Evolutionary conservation across 169 alveolate genomes (phyloP), one percentile per base, ranked within the genome.

Genomic region (Cryptosporidium canis): DNA sequence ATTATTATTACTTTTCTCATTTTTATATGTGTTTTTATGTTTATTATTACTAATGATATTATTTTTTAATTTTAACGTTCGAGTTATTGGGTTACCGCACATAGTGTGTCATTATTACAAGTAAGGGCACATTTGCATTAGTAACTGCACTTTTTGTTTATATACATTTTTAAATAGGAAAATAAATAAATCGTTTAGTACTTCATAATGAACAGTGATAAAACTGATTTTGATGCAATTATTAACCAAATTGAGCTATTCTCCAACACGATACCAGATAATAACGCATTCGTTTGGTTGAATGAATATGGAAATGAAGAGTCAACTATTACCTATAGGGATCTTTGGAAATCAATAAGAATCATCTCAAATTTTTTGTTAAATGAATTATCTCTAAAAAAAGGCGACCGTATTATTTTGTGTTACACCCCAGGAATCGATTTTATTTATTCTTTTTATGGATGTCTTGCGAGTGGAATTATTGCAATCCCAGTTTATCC

Each of bases 401-500:
- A 61, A 44, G 87, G 87, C 16, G 87, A 77, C 27, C 41, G 87
- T 39, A 41, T 77, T 12, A 58, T 77, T 39, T 27, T 91, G 41
- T 92, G 94, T 43, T 92, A 85, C 67, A 83, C 93, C 24, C 93
- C 93, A 7, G 94, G 94, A 12, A 61, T 68, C 35, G 83, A 67
- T 83, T 90, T 90, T 51, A 71, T 83, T 35, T 63, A 55, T 37
- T 82, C 92, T 47, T 90, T 90, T 48, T 39, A 68, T 66, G 92
- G 82, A 11, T 90, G 92, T 29, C 87, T 83, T 18, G 66, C 83
- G 9, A 35, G 67, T 37, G 92, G 91, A 41, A 58, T 70, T 58
- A 77, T 83, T 31, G 91, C 92, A 37, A 67, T 90, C n/a, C 92
- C 92, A 3, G 85, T 90, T 63, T 90, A 90, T 56, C 91, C 91